phyloP scores from a whole-genome alignment of 2,329 filamentous ascomycete species.

The Hysterium pulicare region DNA sequence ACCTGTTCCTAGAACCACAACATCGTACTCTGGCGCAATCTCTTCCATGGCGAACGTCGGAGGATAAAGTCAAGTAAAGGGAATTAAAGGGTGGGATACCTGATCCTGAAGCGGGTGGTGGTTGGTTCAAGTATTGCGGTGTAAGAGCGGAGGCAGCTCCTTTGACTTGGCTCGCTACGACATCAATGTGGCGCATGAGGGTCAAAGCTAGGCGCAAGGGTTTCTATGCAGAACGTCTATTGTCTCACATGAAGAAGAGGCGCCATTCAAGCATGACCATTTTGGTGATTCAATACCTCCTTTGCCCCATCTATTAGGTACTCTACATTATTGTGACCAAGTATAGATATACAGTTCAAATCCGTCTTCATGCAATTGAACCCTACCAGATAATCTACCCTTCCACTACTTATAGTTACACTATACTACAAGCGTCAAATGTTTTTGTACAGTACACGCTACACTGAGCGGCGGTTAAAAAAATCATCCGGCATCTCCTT shows the following conservation, averaged over 20 bases:
- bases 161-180: constrained; percentile 21
- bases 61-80: constrained; percentile 1
- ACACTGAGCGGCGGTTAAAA: not conserved
- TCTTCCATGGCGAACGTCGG: constrained; percentile 73
- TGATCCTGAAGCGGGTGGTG: constrained; percentile 2
- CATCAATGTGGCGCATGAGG: constrained; percentile 18
- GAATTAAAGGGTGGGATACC: constrained; percentile 7
- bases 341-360: no score
- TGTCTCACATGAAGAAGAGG: constrained; percentile 5
- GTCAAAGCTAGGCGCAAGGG: constrained; percentile 1
- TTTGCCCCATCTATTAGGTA: no score
- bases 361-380: no score
- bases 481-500: not conserved
- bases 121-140: constrained; percentile 13
- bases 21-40: constrained; percentile 97
- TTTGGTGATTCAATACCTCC: no score
- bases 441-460: no score
- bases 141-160: constrained; percentile 23
- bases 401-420: no score
- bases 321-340: no score
- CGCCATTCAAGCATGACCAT: no score
- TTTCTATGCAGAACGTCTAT: constrained; percentile 5
- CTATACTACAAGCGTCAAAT: no score
- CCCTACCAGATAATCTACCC: no score
- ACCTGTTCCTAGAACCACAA: constrained; percentile 98